phyloP scores from a whole-genome alignment of 2,329 filamentous ascomycete species.

The Ambrosiella cleistominuta region DNA sequence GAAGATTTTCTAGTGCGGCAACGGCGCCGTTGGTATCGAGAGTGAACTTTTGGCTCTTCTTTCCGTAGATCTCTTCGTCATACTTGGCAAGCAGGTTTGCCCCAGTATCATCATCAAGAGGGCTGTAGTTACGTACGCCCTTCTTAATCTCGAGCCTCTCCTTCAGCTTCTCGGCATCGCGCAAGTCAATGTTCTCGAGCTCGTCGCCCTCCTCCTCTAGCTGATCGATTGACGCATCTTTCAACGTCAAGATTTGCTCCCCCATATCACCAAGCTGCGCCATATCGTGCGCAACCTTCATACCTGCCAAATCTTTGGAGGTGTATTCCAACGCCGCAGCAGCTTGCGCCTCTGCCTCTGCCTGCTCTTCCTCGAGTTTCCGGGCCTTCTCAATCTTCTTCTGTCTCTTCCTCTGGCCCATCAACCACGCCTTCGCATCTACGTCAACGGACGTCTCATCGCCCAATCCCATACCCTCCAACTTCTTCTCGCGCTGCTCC shows the following conservation, averaged over 20 bases:
- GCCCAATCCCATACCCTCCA: slow-evolving; percentile 72
- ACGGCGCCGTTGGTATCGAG: slow-evolving; percentile 61
- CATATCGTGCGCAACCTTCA: slow-evolving; percentile 81
- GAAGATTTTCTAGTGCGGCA: slow-evolving; percentile 42
- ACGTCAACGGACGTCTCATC: slow-evolving; percentile 54
- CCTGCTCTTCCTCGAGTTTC: slow-evolving; percentile 56
- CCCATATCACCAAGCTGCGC: slow-evolving; percentile 52
- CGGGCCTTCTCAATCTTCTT: slow-evolving; percentile 72
- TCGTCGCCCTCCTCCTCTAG: slow-evolving; percentile 73
- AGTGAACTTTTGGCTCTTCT: slow-evolving; percentile 76
- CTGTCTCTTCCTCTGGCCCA: slow-evolving; percentile 79
- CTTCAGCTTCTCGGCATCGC: slow-evolving; percentile 52
- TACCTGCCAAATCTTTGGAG: slow-evolving; percentile 67
- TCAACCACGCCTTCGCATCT: slow-evolving; percentile 74
- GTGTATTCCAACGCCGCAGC: slow-evolving; percentile 56
- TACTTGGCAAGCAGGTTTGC: slow-evolving; percentile 70
- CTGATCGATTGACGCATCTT: slow-evolving; percentile 72
- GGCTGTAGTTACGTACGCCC: slow-evolving; percentile 76
- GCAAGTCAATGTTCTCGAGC: slow-evolving; percentile 58
- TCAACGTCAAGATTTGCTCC: slow-evolving; percentile 86
- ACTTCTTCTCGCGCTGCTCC: slow-evolving; percentile 54
- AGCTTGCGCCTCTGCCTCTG: slow-evolving; percentile 51
- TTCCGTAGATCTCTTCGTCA: slow-evolving; percentile 84
- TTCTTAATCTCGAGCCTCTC: slow-evolving; percentile 78
- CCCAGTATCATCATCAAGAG: slow-evolving; percentile 50